Conservation (phyloP, 2,329 filamentous ascomycete genomes). For the Thielaviopsis musarum region DNA sequence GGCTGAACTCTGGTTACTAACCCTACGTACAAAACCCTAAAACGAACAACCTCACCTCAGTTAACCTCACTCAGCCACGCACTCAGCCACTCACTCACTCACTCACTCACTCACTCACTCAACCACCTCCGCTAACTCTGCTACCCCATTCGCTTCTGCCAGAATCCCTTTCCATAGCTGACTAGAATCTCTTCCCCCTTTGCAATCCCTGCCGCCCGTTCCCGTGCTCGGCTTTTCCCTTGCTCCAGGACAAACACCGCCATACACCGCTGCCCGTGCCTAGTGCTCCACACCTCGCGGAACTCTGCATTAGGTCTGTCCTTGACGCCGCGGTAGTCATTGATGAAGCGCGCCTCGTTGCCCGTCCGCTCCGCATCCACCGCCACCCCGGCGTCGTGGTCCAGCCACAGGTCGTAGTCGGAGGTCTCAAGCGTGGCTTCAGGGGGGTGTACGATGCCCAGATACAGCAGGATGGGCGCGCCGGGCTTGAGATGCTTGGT, state of each 20-base stretch:
- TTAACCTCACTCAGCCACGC: no score
- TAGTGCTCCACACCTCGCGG: slow-evolving; percentile 37
- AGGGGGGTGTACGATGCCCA: slow-evolving; percentile 38
- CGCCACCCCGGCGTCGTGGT: slow-evolving; percentile 37
- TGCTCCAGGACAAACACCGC: slow-evolving; percentile 38
- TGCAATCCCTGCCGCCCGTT: slow-evolving; percentile 24
- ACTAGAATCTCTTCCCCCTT: slow-evolving; percentile 49
- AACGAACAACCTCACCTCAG: neutral
- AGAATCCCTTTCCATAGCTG: slow-evolving; percentile 53
- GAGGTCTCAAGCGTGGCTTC: slow-evolving; percentile 20
- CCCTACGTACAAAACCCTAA: neutral
- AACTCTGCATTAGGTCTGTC: slow-evolving; percentile 41
- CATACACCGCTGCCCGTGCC: slow-evolving; percentile 35
- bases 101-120: no score
- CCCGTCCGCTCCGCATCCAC: slow-evolving; percentile 41
- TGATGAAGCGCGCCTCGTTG: slow-evolving; percentile 50
- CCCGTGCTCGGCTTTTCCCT: slow-evolving; percentile 20
- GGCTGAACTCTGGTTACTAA: neutral
- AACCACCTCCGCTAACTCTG: neutral
- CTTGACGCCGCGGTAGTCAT: slow-evolving; percentile 46
- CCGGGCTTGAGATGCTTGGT: slow-evolving; percentile 34
- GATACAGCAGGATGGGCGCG: slow-evolving; percentile 42
- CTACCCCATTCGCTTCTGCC: slow-evolving; percentile 19
- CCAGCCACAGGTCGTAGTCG: slow-evolving; percentile 50
- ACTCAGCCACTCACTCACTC: no score